phyloP scores from a whole-genome alignment of 1,284 basidiomycete genomes.

The Melampsora americana region DNA sequence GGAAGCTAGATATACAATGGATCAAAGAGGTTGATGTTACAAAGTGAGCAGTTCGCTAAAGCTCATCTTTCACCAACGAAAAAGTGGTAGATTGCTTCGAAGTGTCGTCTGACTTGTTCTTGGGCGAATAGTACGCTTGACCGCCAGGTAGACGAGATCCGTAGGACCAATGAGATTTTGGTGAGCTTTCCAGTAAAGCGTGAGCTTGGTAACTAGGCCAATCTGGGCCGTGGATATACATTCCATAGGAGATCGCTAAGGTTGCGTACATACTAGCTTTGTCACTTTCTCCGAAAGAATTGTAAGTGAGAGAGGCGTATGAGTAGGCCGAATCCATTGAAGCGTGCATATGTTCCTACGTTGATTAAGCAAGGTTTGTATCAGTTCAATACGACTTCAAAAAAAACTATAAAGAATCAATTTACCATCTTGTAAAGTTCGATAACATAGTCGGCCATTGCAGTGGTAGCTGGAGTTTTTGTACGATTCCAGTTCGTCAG shows the following conservation, averaged over 20 bases:
- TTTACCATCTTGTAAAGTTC: slow-evolving; percentile 28
- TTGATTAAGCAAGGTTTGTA: not conserved
- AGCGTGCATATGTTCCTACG: slow-evolving; percentile 18
- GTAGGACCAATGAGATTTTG: slow-evolving; percentile 32
- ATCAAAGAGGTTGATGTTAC: too few species aligned
- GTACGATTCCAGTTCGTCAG: slow-evolving; percentile 12
- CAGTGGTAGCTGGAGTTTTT: not conserved
- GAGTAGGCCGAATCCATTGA: slow-evolving; percentile 23
- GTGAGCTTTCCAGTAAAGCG: slow-evolving; percentile 1
- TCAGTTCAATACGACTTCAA: not conserved
- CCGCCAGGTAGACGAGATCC: not conserved
- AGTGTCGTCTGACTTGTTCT: too few species aligned
- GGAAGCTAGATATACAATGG: too few species aligned
- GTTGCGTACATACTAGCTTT: slow-evolving; percentile 9
- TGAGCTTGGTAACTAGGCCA: slow-evolving; percentile 16
- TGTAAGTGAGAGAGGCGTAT: slow-evolving; percentile 14
- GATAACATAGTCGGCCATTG: slow-evolving; percentile 4
- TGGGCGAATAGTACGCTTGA: too few species aligned
- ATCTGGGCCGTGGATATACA: not conserved
- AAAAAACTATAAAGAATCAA: not conserved
- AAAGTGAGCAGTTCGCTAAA: too few species aligned
- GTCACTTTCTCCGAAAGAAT: slow-evolving; percentile 22
- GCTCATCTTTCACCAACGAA: too few species aligned
- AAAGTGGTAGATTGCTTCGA: too few species aligned
- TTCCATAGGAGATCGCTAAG: slow-evolving; percentile 16